phyloP scores from a whole-genome alignment of 148 eudicot species.

The Camellia granthamiana region DNA sequence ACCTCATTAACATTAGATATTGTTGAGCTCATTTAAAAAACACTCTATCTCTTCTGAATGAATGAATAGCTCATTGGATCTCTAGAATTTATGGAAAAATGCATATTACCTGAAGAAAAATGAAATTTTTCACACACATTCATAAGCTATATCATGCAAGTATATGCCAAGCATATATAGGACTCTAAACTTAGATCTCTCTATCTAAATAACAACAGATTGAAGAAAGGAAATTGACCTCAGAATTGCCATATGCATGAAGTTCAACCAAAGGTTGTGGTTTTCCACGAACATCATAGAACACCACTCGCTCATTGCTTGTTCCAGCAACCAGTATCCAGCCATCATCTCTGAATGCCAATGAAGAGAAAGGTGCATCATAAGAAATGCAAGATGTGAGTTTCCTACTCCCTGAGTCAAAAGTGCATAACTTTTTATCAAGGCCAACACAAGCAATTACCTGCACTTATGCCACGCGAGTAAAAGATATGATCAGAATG shows the following conservation, averaged over 20 bases:
- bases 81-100: background rate
- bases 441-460: slow-evolving; percentile 84
- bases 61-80: background rate
- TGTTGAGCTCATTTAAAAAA: no score
- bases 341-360: slow-evolving; percentile 91
- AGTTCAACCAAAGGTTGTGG: slow-evolving; percentile 88
- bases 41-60: background rate
- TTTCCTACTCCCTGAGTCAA: slow-evolving; percentile 68
- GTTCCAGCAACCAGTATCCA: slow-evolving; percentile 91
- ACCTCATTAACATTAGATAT: background rate
- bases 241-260: slow-evolving; percentile 85
- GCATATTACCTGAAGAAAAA: background rate
- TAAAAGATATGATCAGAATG: slow-evolving; percentile 11
- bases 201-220: background rate
- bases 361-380: slow-evolving; percentile 90
- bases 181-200: background rate
- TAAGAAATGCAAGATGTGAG: slow-evolving; percentile 62
- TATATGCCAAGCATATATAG: background rate
- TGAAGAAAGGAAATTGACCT: slow-evolving; percentile 41
- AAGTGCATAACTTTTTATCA: slow-evolving; percentile 90
- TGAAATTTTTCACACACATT: background rate
- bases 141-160: slow-evolving; percentile 1
- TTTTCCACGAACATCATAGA: slow-evolving; percentile 93
- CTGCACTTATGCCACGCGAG: slow-evolving; percentile 39
- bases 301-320: slow-evolving; percentile 77